Conservation (phyloP, 805 yeast genomes). For the Saccharomyces mikatae region DNA sequence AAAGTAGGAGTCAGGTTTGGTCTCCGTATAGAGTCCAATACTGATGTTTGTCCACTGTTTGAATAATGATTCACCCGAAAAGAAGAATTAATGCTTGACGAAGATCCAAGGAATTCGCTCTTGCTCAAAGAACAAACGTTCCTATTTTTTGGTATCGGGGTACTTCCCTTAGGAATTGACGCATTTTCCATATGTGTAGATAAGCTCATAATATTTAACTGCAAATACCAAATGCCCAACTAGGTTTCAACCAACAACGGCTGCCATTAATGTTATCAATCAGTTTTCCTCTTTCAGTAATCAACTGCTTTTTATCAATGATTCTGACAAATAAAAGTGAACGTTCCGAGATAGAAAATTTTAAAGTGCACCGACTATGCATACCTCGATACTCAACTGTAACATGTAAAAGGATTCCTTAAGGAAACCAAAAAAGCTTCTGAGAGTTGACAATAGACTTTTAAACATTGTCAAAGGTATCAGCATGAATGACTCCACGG, state of each 20-base stretch:
- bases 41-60: constrained; percentile 2
- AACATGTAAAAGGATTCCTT: neutral
- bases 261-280: neutral
- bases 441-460: neutral
- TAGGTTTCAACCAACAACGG: neutral
- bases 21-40: constrained; percentile 8
- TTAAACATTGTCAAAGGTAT: neutral
- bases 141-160: neutral
- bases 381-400: neutral
- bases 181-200: neutral
- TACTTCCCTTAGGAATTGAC: neutral
- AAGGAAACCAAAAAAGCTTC: neutral
- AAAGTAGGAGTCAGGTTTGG: constrained; percentile 10
- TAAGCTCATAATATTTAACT: neutral
- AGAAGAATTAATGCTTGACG: constrained; percentile 8
- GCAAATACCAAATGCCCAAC: neutral
- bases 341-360: neutral
- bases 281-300: neutral
- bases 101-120: neutral
- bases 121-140: neutral
- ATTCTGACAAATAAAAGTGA: neutral
- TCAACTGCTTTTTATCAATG: neutral
- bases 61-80: constrained; percentile 15
- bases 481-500: neutral
- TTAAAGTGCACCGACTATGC: neutral